These are phyloP conservation scores for Halophytophthora polymorphica DNA, from an alignment of 352 stramenopile genomes.

Conservation along the genomic window DNA sequence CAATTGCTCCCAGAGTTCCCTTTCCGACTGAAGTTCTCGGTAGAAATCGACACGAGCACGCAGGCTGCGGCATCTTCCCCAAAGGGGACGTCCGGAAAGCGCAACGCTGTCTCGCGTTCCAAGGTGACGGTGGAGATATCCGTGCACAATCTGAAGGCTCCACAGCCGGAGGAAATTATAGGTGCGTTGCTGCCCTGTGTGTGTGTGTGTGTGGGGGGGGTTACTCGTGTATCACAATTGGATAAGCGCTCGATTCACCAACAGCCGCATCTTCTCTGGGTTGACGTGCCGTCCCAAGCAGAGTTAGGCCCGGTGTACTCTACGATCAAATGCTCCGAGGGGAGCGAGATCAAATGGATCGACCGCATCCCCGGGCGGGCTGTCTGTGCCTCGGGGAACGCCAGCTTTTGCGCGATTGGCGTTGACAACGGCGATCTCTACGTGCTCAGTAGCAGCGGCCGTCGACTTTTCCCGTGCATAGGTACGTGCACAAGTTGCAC, in stretches of 20 bases:
- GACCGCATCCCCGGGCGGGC: conserved; percentile 69
- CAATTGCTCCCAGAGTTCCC: conserved; percentile 58
- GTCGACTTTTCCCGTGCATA: conserved; percentile 79
- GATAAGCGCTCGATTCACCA: conserved; percentile 2
- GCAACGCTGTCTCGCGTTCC: conserved; percentile 5
- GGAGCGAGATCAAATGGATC: conserved; percentile 66
- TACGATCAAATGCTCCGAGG: conserved; percentile 61
- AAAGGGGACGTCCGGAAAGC: conserved; percentile 5
- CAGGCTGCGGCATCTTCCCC: conserved; percentile 4
- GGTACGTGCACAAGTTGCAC: conserved; percentile 26
- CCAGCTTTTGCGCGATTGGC: conserved; percentile 56
- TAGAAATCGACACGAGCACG: conserved; percentile 48
- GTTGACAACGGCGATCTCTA: conserved; percentile 67
- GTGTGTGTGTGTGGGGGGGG: not conserved
- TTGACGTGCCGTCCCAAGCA: conserved; percentile 5
- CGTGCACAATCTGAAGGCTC: conserved; percentile 62
- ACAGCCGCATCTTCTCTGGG: not conserved
- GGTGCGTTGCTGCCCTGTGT: conserved; percentile 23
- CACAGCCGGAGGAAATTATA: conserved; percentile 36
- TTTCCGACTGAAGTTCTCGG: conserved; percentile 56
- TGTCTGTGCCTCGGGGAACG: conserved; percentile 60
- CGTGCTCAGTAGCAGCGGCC: conserved; percentile 53
- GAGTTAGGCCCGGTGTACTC: conserved; percentile 68
- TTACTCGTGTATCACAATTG: not conserved
- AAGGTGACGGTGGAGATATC: conserved; percentile 53